These are phyloP conservation scores for Ceratobasidium sp. DNA, from an alignment of 1,284 basidiomycete genomes.

Conservation along the genomic window DNA sequence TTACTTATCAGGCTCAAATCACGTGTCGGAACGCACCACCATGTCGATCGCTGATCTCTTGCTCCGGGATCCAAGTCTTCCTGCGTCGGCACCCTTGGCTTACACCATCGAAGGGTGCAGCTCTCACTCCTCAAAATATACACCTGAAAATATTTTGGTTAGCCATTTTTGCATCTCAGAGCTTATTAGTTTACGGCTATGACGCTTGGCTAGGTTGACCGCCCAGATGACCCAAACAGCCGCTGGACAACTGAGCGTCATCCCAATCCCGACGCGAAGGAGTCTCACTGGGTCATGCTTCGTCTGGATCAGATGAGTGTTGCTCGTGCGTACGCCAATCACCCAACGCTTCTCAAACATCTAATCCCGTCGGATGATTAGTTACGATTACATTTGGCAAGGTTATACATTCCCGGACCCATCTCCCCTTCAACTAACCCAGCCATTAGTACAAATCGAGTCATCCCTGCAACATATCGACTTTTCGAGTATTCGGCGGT, in stretches of 20 bases:
- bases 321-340: conserved; percentile 38
- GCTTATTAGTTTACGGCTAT: neutral
- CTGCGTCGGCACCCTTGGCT: conserved; percentile 26
- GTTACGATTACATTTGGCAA: conserved; percentile 84
- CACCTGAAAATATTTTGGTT: conserved; percentile 48
- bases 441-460: conserved; percentile 58
- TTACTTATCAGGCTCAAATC: neutral
- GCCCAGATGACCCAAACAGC: conserved; percentile 45
- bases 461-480: conserved; percentile 87
- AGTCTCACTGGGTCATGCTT: conserved; percentile 48
- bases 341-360: too few species aligned
- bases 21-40: conserved; percentile 1
- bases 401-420: conserved; percentile 61
- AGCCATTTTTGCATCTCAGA: neutral
- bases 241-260: conserved; percentile 48
- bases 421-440: neutral
- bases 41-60: conserved; percentile 50
- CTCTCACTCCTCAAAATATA: conserved; percentile 46
- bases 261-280: conserved; percentile 28
- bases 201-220: conserved; percentile 8
- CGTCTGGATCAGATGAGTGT: conserved; percentile 45
- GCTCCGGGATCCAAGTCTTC: conserved; percentile 3
- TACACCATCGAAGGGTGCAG: conserved; percentile 46
- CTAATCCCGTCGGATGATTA: conserved; percentile 54
- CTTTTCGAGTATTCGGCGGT: conserved; percentile 74